Base-by-base conservation (phyloP, 139 green algal species). In the Chlamydomonas urium region DNA sequence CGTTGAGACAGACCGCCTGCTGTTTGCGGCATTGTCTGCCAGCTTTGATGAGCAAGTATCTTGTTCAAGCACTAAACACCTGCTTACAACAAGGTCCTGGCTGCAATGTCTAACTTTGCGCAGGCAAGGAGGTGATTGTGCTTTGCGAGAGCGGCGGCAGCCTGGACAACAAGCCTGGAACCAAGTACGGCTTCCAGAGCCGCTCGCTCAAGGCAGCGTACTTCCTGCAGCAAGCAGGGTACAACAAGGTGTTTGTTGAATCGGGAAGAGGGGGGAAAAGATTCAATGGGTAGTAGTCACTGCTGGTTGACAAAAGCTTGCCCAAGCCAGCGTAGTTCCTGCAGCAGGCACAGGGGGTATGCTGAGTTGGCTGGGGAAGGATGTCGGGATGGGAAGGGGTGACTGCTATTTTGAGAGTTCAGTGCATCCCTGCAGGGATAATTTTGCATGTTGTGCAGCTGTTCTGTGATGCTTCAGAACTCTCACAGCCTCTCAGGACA, bases 131-230 rank as follows among this genome's bases (percentile, higher is more conserved):
- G 75, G 47, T 80, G 1, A 53, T 75, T 17, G 68, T 80, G 42
- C 24, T 80, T 26, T 76, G 68, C 50, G 68, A 80, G 68, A 66
- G 33, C 26, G 75, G 75, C 21, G 75, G 75, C 36, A 66, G n/a
- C 6, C 23, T 80, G 6, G 67, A 80, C 8, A 75, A 75, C 74
- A 79, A 75, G 66, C 35, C 66, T 1, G 66, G 74, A 34, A 66
- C 57, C 29, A 57, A 71, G 59, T 65, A 47, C 26, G 74, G 74
- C 34, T 80, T 76, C 67, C 63, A 73, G 62, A 73, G 62, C 29
- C 63, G 75, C 31, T 74, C 62, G 32, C 69, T 81, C 6, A 81
- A 81, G 63, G 75, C 75, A 3, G 33, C 74, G 21, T 81, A 77
- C 63, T 73, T 61, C 45, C 74, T 82, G 47, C 65, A 75, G 36